These are phyloP conservation scores for Ophiocordyceps camponoti-saundersi DNA, from an alignment of 2,329 filamentous ascomycete genomes.

Conservation along the genomic window DNA sequence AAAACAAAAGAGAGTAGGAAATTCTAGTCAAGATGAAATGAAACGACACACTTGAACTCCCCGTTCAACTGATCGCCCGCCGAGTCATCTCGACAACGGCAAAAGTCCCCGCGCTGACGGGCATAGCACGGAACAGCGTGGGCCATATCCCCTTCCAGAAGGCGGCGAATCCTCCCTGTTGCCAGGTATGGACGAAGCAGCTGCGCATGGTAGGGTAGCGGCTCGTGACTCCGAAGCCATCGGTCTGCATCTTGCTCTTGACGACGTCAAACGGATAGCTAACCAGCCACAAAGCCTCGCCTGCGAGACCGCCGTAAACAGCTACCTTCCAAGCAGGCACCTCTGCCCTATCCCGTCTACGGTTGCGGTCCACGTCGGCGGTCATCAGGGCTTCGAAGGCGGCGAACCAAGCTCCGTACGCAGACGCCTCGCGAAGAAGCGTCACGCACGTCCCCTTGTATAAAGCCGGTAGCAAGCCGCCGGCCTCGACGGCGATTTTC, in stretches of 20 bases:
- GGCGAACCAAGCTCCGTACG: slow-evolving; percentile 92
- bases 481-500: slow-evolving; percentile 48
- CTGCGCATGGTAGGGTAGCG: slow-evolving; percentile 71
- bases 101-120: slow-evolving; percentile 95
- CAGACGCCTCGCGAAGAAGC: slow-evolving; percentile 73
- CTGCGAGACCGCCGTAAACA: slow-evolving; percentile 79
- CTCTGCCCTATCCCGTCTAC: slow-evolving; percentile 49
- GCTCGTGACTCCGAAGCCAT: slow-evolving; percentile 62
- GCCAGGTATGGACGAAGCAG: slow-evolving; percentile 73
- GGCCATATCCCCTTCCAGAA: slow-evolving; percentile 94
- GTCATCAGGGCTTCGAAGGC: slow-evolving; percentile 97
- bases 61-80: slow-evolving; percentile 36
- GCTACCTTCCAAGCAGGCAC: slow-evolving; percentile 77
- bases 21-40: background rate
- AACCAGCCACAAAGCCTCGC: slow-evolving; percentile 81
- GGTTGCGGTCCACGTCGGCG: slow-evolving; percentile 63
- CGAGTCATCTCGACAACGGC: slow-evolving; percentile 59
- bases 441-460: slow-evolving; percentile 85
- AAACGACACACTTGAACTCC: background rate
- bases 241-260: slow-evolving; percentile 99
- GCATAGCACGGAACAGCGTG: slow-evolving; percentile 87
- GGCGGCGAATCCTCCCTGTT: slow-evolving; percentile 56
- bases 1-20: background rate
- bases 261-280: slow-evolving; percentile 95
- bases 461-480: slow-evolving; percentile 51